A percentile compares a stretch with the other conserved stretches of the same genome.
These are phyloP conservation scores for Harringtonia aguacate DNA, from an alignment of 2,329 filamentous ascomycete species.

Conservation along the genomic window DNA sequence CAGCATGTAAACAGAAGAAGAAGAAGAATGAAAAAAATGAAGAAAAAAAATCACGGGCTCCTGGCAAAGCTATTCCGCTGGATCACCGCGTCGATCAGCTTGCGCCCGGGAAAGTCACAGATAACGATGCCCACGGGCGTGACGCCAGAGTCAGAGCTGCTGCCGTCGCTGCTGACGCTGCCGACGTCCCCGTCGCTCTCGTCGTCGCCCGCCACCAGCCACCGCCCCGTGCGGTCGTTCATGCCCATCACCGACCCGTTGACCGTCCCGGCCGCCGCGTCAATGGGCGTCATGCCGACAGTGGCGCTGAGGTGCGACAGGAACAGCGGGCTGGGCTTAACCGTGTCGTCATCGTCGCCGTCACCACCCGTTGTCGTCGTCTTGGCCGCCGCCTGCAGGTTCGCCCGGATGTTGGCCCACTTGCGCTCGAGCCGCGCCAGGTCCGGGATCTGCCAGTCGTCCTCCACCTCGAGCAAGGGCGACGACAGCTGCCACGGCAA, in stretches of 20 bases:
- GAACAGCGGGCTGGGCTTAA: slow-evolving; percentile 21
- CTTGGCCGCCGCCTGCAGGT: slow-evolving; percentile 26
- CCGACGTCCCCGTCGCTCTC: not conserved
- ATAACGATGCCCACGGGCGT: slow-evolving; percentile 33
- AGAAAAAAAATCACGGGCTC: no score
- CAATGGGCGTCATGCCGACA: slow-evolving; percentile 36
- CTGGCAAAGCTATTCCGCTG: slow-evolving; percentile 22
- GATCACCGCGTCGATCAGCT: slow-evolving; percentile 30
- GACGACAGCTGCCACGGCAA: slow-evolving; percentile 30
- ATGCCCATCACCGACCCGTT: slow-evolving; percentile 31
- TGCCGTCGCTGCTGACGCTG: no score
- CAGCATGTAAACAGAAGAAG: no score
- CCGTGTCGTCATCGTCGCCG: slow-evolving; percentile 18
- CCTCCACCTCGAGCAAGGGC: slow-evolving; percentile 33
- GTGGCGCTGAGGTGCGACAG: slow-evolving; percentile 36
- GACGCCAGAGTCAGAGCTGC: not conserved
- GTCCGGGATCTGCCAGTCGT: slow-evolving; percentile 33
- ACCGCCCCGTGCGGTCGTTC: slow-evolving; percentile 37
- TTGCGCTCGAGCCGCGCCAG: slow-evolving; percentile 32
- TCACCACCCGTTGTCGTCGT: slow-evolving; percentile 6
- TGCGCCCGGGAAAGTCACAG: slow-evolving; percentile 35
- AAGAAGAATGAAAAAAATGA: no score
- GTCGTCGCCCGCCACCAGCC: slow-evolving; percentile 18
- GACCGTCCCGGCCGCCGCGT: slow-evolving; percentile 35
- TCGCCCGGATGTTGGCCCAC: slow-evolving; percentile 31